These are phyloP conservation scores for Kentomonas sorsogonicus DNA, from an alignment of 208 protist genomes.

Conservation along the genomic window DNA sequence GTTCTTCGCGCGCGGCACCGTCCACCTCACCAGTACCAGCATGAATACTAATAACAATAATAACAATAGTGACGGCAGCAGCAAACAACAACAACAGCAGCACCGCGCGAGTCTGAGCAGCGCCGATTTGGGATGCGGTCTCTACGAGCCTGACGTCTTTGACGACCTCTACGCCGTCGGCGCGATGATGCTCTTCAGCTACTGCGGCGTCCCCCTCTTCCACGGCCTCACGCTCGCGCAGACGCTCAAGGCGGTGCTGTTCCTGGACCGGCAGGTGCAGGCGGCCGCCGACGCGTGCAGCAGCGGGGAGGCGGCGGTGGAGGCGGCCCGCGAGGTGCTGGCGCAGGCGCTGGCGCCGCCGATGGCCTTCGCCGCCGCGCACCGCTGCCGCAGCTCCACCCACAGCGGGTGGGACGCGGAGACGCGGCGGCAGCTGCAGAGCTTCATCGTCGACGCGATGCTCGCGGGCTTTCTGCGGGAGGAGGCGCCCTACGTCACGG, in stretches of 20 bases:
- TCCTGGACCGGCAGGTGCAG: not conserved
- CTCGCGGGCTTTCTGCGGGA: constrained; percentile 13
- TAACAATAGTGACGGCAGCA: too few species aligned
- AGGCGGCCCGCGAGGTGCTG: not conserved
- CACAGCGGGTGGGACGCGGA: constrained; percentile 13
- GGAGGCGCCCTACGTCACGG: constrained; percentile 15
- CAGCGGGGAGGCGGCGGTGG: not conserved
- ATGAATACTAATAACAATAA: too few species aligned
- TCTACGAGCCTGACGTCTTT: constrained; percentile 12
- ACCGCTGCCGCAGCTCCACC: constrained; percentile 10
- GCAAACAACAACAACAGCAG: too few species aligned
- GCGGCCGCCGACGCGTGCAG: not conserved
- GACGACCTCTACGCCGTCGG: constrained; percentile 84
- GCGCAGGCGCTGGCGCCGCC: not conserved
- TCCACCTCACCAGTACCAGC: too few species aligned
- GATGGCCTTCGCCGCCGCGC: not conserved
- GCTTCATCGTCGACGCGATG: constrained; percentile 44
- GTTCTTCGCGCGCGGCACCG: not conserved
- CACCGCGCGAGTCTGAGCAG: too few species aligned
- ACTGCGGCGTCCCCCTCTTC: constrained; percentile 56
- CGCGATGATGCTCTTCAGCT: constrained; percentile 37
- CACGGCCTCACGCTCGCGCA: constrained; percentile 33
- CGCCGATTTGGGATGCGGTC: too few species aligned
- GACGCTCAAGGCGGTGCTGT: constrained; percentile 22
- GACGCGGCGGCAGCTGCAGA: constrained; percentile 17